Base-by-base conservation (phyloP, 441 rosid genomes). In the Euphorbia corollata region DNA sequence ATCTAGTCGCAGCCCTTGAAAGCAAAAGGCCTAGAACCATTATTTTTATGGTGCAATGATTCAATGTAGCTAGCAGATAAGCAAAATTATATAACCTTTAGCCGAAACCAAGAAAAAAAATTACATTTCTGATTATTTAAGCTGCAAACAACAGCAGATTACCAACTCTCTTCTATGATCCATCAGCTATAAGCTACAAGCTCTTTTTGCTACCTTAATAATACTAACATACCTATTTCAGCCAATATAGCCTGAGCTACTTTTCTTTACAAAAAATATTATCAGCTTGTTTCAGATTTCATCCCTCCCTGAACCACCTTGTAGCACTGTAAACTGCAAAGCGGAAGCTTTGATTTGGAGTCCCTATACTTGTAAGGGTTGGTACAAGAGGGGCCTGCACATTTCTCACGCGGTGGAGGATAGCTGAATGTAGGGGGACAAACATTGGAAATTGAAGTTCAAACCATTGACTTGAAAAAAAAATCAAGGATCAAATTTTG, bases 291-390 rank as follows among this genome's bases (percentile, higher is more conserved):
- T 32, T 74, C 80, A 24, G 77, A 59, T n/a, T 39, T 57, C 23
- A 27, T 75, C 73, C 75, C 83, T 56, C 69, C 83, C 69, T 83
- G 87, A 73, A 91, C 68, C 48, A 91, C 96, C 78, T 82, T 89
- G 83, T 93, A 93, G 78, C 99, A 93, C 66, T 78, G 76, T 68
- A 93, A 87, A 71, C 99, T 93, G 83, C 99, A 91, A 36, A 93
- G 90, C 19, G 99, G 97, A 59, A 86, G 77, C 75, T 84, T 87
- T 0, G 90, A 82, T 82, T 91, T 89, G 0, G 97, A 86, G 80
- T 93, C 87, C 15, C 96, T 84, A 64, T 93, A 93, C 77, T 67
- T 91, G 84, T 75, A 93, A 1, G 96, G 85, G 67, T 89, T 93
- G 30, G 79, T 75, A 63, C 96, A 93, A 0, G 83, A 75, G 36